These are phyloP conservation scores for Plasmodium adleri DNA, from an alignment of 169 alveolate genomes.

Conservation along the genomic window DNA sequence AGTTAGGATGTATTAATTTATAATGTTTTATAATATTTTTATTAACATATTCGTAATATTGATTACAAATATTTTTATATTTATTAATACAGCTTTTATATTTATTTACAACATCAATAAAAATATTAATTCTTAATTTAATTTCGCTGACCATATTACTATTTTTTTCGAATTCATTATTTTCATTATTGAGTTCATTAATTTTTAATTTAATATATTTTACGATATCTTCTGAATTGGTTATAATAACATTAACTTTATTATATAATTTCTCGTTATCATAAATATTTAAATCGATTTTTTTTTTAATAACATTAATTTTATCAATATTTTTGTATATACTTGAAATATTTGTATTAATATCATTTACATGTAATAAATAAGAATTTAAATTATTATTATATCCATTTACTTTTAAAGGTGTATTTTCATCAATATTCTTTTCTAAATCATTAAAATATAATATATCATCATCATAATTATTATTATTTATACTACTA, in stretches of 20 bases:
- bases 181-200: constrained; percentile 12
- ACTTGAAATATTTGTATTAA: constrained; percentile 26
- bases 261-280: constrained; percentile 34
- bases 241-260: constrained; percentile 22
- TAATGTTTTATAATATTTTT: constrained; percentile 49
- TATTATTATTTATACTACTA: too few relatives aligned
- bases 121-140: constrained; percentile 42
- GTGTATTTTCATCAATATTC: constrained; percentile 18
- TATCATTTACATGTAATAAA: constrained; percentile 38
- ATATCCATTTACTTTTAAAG: neutral
- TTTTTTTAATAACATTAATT: constrained; percentile 43
- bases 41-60: constrained; percentile 56
- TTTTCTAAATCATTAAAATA: constrained; percentile 27
- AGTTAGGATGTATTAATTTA: constrained; percentile 26
- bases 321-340: constrained; percentile 49
- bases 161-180: constrained; percentile 18
- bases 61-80: constrained; percentile 52
- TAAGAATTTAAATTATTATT: constrained; percentile 10
- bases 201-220: constrained; percentile 12
- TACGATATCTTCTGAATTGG: constrained; percentile 18
- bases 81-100: constrained; percentile 45
- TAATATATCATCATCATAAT: too few relatives aligned
- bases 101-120: constrained; percentile 55
- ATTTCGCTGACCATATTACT: constrained; percentile 41
- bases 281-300: constrained; percentile 58